phyloP scores from a whole-genome alignment of 2,329 filamentous ascomycete species.

The Hansfordia pulvinata region DNA sequence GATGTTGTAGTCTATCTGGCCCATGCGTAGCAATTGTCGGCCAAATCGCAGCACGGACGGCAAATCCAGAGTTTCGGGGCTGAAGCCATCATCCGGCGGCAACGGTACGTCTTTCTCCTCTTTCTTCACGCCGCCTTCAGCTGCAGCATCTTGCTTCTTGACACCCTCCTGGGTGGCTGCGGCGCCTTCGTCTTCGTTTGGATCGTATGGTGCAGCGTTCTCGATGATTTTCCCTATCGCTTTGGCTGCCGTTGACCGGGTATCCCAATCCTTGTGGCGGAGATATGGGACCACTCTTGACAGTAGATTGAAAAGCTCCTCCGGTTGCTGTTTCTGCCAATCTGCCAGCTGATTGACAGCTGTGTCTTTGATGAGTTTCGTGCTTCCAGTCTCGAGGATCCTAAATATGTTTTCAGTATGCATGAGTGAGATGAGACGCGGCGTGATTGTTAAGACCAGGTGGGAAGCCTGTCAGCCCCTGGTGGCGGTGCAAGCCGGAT shows the following conservation, averaged over 20 bases:
- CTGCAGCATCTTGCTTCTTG: slow-evolving; percentile 25
- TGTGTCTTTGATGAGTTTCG: slow-evolving; percentile 87
- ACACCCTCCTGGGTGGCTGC: slow-evolving; percentile 28
- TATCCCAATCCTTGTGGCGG: slow-evolving; percentile 93
- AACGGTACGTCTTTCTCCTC: slow-evolving; percentile 40
- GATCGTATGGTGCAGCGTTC: slow-evolving; percentile 78
- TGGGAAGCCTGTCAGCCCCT: neutral
- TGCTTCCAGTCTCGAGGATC: slow-evolving; percentile 94
- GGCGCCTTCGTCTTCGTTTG: slow-evolving; percentile 60
- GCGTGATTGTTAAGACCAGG: too few species aligned
- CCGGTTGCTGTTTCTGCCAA: slow-evolving; percentile 94
- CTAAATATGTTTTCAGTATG: too few species aligned
- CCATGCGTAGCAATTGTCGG: slow-evolving; percentile 71
- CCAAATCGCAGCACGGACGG: slow-evolving; percentile 70
- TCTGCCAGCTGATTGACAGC: slow-evolving; percentile 94
- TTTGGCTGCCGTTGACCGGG: slow-evolving; percentile 81
- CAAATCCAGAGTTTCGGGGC: slow-evolving; percentile 64
- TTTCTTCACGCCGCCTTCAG: slow-evolving; percentile 38
- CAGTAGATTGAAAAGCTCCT: slow-evolving; percentile 92
- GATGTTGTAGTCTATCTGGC: slow-evolving; percentile 74
- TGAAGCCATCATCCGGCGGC: slow-evolving; percentile 50
- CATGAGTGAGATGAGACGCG: slow-evolving; percentile 2
- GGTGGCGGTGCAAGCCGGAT: neutral
- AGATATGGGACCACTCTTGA: slow-evolving; percentile 92
- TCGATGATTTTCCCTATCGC: slow-evolving; percentile 89